Evolutionary conservation across 495 filamentous ascomycete species (phyloP), one percentile per base, ranked within the genome.

Genomic region (Annulohypoxylon bovei): DNA sequence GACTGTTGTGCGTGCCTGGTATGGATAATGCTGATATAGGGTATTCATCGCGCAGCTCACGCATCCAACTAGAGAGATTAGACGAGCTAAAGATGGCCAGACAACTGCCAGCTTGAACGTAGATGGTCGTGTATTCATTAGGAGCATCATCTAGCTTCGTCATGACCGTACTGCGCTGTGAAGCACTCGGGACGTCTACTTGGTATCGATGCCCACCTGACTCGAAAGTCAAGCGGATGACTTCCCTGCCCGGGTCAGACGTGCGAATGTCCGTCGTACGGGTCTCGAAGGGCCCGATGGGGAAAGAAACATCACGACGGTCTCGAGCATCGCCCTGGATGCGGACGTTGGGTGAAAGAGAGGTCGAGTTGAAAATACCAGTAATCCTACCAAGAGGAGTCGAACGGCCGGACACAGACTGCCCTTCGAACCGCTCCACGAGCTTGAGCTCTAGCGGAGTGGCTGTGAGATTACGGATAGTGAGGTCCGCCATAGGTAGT

Each of bases 1-100:
- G 92, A 6, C 90, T 92, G 80, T 99, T 99, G 85, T 99, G 95
- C 0, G 95, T 98, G 60, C 95, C 95, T 1, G 95, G 96, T 65
- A 99, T 97, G 44, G 90, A 93, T 30, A 99, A 88, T 4, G 90
- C 86, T 9, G 93, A 93, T 22, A 98, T 82, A 0, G 92, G 86
- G 14, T 85, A 89, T 25, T 87, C 82, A 71, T 92, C 87, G 46
- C 81, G 82, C 32, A 98, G 82, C 37, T 88, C 82, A 53, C 81
- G 73, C 93, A 98, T 98, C 95, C 95, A 99, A 16, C 84, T 80
- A 63, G 87, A 72, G 57, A 95, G 86, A 39, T 90, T 83, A 5
- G 90, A 84, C 35, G 86, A 90, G 37, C 89, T 94, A 81, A 91
- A 91, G 50, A 99, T 81, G 4, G 92, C 84, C n/a, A 99, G 85